phyloP scores from a whole-genome alignment of 2,329 filamentous ascomycete genomes.

The Fusarium hainanense region DNA sequence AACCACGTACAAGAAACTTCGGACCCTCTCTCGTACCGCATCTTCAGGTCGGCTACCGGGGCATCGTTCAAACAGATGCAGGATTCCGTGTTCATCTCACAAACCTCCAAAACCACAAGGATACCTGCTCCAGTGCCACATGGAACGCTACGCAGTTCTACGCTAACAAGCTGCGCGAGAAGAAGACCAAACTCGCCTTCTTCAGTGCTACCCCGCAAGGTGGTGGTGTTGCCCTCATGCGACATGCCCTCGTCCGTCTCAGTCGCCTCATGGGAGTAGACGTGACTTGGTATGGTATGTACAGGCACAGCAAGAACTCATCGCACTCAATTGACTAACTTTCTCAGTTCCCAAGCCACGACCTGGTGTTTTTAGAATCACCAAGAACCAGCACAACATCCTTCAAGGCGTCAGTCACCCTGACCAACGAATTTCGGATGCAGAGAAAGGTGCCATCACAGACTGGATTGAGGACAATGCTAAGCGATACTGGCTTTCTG shows the following conservation, averaged over 20 bases:
- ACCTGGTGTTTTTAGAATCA: conserved; percentile 82
- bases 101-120: conserved; percentile 66
- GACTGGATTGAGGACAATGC: conserved; percentile 81
- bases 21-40: conserved; percentile 77
- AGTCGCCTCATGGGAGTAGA: conserved; percentile 74
- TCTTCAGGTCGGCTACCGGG: conserved; percentile 73
- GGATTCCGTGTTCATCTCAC: conserved; percentile 71
- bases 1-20: conserved; percentile 65
- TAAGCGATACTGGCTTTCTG: conserved; percentile 76
- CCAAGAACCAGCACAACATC: conserved; percentile 90
- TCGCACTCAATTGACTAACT: background rate
- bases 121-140: conserved; percentile 69
- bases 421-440: conserved; percentile 70
- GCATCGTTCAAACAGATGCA: conserved; percentile 76
- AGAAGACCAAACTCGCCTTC: conserved; percentile 77
- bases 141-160: conserved; percentile 75
- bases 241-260: conserved; percentile 80
- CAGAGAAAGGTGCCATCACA: conserved; percentile 71
- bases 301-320: background rate
- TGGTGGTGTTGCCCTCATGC: conserved; percentile 85
- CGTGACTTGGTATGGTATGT: conserved; percentile 75
- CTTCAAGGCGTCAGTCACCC: conserved; percentile 80
- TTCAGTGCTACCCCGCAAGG: conserved; percentile 85
- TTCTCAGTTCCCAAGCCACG: conserved; percentile 77
- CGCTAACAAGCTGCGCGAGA: conserved; percentile 69